A percentile compares a stretch with the other conserved stretches of the same genome.
Conservation (phyloP, 2,329 filamentous ascomycete genomes). For the Neonectria faginata region DNA sequence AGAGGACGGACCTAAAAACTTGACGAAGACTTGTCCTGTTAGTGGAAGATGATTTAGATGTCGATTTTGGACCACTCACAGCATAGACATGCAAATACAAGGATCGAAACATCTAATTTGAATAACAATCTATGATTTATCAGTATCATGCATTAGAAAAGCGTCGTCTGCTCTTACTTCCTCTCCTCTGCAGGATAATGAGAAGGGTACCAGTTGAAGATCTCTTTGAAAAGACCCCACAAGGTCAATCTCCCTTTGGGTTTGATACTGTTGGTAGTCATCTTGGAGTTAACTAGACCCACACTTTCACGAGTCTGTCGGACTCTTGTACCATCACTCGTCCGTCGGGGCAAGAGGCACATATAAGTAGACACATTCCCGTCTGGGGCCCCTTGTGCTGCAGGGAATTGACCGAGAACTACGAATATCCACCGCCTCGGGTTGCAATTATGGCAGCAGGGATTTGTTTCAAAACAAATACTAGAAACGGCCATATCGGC, state of each 20-base stretch:
- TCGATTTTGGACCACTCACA: constrained; percentile 29
- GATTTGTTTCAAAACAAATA: background rate
- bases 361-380: background rate
- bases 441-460: background rate
- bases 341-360: background rate
- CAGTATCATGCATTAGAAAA: background rate
- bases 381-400: background rate
- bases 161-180: constrained; percentile 14
- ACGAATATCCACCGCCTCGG: background rate
- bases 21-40: constrained; percentile 6
- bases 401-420: background rate
- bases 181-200: constrained; percentile 43
- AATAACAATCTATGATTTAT: constrained; percentile 26
- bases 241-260: constrained; percentile 2
- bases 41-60: background rate
- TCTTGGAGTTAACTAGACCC: background rate
- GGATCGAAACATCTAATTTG: constrained; percentile 43
- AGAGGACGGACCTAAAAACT: background rate
- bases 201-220: constrained; percentile 32
- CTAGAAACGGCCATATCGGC: background rate
- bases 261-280: background rate
- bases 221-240: constrained; percentile 10
- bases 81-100: constrained; percentile 39
- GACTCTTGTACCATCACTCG: background rate
- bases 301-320: background rate